Evolutionary conservation across 257 asterid species (phyloP).

Genomic region (Solanum pinnatisectum): DNA sequence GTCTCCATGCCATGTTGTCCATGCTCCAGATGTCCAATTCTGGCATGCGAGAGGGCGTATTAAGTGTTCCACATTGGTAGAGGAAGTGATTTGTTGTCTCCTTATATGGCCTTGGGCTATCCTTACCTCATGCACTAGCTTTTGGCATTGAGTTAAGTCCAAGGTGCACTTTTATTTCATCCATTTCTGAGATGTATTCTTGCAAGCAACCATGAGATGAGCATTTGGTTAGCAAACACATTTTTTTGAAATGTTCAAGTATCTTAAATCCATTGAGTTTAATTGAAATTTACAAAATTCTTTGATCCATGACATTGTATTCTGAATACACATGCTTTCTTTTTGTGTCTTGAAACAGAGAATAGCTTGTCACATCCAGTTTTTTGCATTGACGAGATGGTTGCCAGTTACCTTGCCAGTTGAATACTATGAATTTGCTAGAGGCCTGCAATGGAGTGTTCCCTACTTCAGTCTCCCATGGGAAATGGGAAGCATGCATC

Average conservation of each 20-base stretch:
- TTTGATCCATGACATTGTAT: background rate
- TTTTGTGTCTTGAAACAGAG: conserved; percentile 42
- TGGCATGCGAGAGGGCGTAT: background rate
- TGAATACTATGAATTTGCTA: conserved; percentile 71
- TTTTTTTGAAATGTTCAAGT: background rate
- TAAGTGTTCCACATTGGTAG: background rate
- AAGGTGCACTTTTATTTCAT: background rate
- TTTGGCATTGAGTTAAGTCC: background rate
- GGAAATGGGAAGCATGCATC: conserved; percentile 34
- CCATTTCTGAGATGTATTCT: background rate
- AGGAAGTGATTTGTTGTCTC: background rate
- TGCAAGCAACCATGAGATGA: background rate
- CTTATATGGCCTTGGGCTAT: background rate
- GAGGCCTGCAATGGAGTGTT: conserved; percentile 85
- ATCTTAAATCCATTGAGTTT: background rate
- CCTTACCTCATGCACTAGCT: background rate
- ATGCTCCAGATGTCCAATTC: background rate
- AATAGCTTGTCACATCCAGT: conserved; percentile 78
- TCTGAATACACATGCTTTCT: background rate
- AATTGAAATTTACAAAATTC: background rate
- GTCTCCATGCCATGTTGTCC: background rate
- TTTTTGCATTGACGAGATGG: conserved; percentile 75
- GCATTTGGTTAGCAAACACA: background rate
- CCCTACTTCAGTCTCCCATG: conserved; percentile 89
- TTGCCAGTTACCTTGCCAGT: conserved; percentile 66